A percentile compares a stretch with the other conserved stretches of the same genome.
Conservation (phyloP, 2,329 filamentous ascomycete species). For the Ceratocystis colombiana region DNA sequence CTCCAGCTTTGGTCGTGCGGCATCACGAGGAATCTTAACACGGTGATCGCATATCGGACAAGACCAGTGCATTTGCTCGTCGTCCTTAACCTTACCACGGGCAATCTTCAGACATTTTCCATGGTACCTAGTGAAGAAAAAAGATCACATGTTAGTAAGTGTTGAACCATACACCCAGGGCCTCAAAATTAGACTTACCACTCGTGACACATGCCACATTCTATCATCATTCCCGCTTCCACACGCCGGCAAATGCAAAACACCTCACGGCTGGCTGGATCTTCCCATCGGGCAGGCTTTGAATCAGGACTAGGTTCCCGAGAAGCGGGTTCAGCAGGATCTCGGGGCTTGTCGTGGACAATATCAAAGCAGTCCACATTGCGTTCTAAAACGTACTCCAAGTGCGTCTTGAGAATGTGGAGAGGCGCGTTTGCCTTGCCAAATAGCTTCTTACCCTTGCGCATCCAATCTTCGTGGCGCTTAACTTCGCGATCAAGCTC, state of each 20-base stretch:
- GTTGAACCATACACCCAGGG: not conserved
- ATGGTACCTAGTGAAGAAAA: conserved; percentile 61
- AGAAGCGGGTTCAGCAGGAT: conserved; percentile 85
- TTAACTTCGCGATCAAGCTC: conserved; percentile 93
- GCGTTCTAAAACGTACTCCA: conserved; percentile 83
- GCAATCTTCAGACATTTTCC: conserved; percentile 98
- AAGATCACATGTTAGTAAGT: not conserved
- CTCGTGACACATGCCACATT: conserved; percentile 95
- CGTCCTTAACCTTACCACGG: conserved; percentile 93
- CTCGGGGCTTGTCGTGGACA: conserved; percentile 68
- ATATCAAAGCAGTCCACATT: conserved; percentile 90
- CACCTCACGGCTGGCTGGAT: conserved; percentile 61
- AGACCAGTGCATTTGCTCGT: conserved; percentile 74
- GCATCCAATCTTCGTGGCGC: conserved; percentile 97
- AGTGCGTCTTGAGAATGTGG: conserved; percentile 88
- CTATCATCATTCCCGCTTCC: conserved; percentile 98
- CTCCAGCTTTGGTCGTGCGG: conserved; percentile 87
- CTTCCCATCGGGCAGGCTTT: conserved; percentile 47
- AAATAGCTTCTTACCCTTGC: conserved; percentile 92
- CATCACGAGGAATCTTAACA: conserved; percentile 92
- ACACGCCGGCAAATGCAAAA: conserved; percentile 93
- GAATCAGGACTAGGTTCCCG: conserved; percentile 58
- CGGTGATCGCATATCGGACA: conserved; percentile 97
- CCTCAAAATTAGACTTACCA: conserved; percentile 51
- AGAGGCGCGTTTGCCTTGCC: conserved; percentile 95